Base-by-base conservation (phyloP, 2,329 filamentous ascomycete genomes). In the Alternaria tenuissima region DNA sequence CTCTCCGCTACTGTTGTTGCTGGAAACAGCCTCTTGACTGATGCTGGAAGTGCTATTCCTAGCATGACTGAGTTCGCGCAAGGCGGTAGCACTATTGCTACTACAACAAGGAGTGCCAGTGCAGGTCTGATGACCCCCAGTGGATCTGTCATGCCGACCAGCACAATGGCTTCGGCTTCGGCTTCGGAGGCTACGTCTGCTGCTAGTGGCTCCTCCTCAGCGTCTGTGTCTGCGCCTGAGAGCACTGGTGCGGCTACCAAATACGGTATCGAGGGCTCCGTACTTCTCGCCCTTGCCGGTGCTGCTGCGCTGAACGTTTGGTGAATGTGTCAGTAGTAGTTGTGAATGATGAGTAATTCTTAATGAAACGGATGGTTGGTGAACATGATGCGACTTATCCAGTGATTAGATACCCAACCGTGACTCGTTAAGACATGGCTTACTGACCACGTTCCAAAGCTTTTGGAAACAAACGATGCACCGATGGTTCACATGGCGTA, bases 231-330 rank as follows among this genome's bases (percentile, higher is more conserved):
- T 26, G 24, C 51, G n/a, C 59, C 66, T 28, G 48, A 63, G 34
- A 66, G 61, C 52, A 71, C 71, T 38, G 71, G 70, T 30, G 70
- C 65, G 12, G 71, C 70, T 44, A 43, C 53, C 11, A 67, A 55
- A 49, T 68, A 66, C 32, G 64, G 66, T 22, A 57, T 70, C 11
- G 59, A 69, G 46, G 63, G 63, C 36, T 63, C 63, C 26, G 66
- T 63, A 4, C 59, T 72, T 18, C 48, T 73, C 26, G 67, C 63
- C 28, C 32, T 74, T 44, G 68, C 60, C 28, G 72, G 70, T 36
- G 72, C 64, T 26, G 71, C 64, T 51, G 67, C 59, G 16, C 9
- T 69, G 28, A 66, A 70, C 38, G 49, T 57, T 14, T 69, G 63
- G 65, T 74, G 20, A 61, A 42, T 3, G 18, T 36, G 20, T 24